Evolutionary conservation across 2,329 filamentous ascomycete genomes (phyloP), one percentile per base, ranked within the genome.

Genomic region (Cryphonectria nitschkei): DNA sequence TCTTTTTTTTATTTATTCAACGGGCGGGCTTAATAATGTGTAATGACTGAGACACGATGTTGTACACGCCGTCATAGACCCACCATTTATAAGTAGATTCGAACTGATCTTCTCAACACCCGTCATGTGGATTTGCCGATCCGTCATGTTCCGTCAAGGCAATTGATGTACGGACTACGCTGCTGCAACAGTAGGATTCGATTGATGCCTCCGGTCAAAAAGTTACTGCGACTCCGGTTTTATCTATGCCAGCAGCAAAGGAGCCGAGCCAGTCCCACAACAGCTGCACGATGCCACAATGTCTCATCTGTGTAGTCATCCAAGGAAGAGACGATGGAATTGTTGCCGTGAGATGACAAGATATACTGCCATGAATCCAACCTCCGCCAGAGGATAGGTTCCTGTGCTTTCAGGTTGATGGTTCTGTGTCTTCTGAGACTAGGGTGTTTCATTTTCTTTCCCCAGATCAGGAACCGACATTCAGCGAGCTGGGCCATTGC

Each of bases 1-100:
- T 67, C 16, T 29, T 37, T 6, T 6, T 37, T 26, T 26, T 26
- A 26, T 26, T 26, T 26, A 26, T 26, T 26, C 26, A 26, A 39
- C 41, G 19, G 65, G 56, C 65, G 34, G 50, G 37, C 56, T 58
- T 54, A 46, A n/a, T 67, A 67, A 67, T 67, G 65, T 54, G 65
- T 67, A 67, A 67, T 67, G 46, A 67, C 34, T 56, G 50, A 56
- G 50, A 58, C 46, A 41, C n/a, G 34, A 41, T 67, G 46, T n/a
- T 43, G 62, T 26, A 64, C 26, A 64, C 43, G 52, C 52, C 14
- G 52, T 58, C 26, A 58, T 19, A 32, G 54, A 32, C 26, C 54
- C 26, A 58, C 54, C 54, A 14, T 16, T 19, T 19, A 32, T 50
- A 50, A n/a, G 46, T 50, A 50, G 11, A 29, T 9, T 29, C 16